Conservation (phyloP, 106 monocot genomes). For the Amphibolis antarctica region DNA sequence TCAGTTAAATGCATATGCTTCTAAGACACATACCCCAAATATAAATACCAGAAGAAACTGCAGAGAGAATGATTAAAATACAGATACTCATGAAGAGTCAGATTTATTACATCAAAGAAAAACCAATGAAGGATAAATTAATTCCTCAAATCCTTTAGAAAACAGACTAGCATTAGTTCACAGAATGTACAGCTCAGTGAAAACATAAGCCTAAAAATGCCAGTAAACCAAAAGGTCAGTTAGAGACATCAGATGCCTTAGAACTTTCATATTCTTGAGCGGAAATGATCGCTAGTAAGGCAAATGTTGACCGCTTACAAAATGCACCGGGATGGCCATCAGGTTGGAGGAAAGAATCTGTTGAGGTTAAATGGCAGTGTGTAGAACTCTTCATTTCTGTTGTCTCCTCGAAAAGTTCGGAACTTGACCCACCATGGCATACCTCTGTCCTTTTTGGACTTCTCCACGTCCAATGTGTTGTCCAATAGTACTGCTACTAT, state of each 20-base stretch:
- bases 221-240: not conserved
- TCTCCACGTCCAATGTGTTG: constrained; percentile 83
- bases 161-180: no score
- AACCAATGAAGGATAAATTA: not conserved
- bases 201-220: not conserved
- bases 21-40: no score
- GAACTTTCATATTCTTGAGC: not conserved
- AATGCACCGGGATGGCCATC: not conserved
- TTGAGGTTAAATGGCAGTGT: constrained; percentile 86
- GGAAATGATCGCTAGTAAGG: not conserved
- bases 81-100: not conserved
- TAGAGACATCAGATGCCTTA: not conserved
- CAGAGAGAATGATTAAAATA: not conserved
- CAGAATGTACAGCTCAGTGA: not conserved
- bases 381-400: constrained; percentile 87
- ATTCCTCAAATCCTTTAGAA: not conserved
- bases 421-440: constrained; percentile 99
- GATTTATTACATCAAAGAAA: not conserved
- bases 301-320: not conserved
- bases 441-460: constrained; percentile 69
- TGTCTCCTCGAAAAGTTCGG: constrained; percentile 87
- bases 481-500: constrained; percentile 64
- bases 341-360: constrained; percentile 75
- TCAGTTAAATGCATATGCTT: no score
- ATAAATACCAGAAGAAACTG: no score